Evolutionary conservation across 306 rosid species (phyloP).

Genomic region (Gynostemma pentaphyllum): DNA sequence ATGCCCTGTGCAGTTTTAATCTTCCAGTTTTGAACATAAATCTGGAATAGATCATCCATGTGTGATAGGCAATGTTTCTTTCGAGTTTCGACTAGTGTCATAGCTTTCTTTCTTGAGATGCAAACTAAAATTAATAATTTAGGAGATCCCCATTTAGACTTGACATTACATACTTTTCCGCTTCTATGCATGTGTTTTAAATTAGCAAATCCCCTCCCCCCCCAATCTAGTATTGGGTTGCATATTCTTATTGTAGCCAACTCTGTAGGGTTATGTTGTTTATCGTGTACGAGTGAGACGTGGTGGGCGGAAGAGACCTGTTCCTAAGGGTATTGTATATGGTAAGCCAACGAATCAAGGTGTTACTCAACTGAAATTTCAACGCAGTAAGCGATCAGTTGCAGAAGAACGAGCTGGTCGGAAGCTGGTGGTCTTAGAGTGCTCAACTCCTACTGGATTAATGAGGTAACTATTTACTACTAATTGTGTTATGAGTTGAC

Average conservation of each 20-base stretch:
- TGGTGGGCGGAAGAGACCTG: slow-evolving; percentile 95
- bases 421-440: slow-evolving; percentile 84
- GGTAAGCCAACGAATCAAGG: slow-evolving; percentile 97
- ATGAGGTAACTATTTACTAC: slow-evolving; percentile 65
- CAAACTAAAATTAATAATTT: too few species aligned
- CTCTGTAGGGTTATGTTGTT: slow-evolving; percentile 59
- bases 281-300: slow-evolving; percentile 84
- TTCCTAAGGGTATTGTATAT: slow-evolving; percentile 84
- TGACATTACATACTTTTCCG: background rate
- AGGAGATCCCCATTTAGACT: background rate
- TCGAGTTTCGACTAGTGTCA: too few species aligned
- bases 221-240: background rate
- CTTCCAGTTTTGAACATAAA: background rate
- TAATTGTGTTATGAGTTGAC: background rate
- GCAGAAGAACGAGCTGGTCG: slow-evolving; percentile 95
- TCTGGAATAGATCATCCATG: background rate
- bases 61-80: too few species aligned
- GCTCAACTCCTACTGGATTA: slow-evolving; percentile 82
- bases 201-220: too few species aligned
- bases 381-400: slow-evolving; percentile 79
- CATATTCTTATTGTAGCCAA: background rate
- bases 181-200: background rate
- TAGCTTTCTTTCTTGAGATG: too few species aligned
- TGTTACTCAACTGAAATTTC: slow-evolving; percentile 80
- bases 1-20: background rate